Conservation (phyloP, 1,284 basidiomycete genomes). For the Marasmius oreades region DNA sequence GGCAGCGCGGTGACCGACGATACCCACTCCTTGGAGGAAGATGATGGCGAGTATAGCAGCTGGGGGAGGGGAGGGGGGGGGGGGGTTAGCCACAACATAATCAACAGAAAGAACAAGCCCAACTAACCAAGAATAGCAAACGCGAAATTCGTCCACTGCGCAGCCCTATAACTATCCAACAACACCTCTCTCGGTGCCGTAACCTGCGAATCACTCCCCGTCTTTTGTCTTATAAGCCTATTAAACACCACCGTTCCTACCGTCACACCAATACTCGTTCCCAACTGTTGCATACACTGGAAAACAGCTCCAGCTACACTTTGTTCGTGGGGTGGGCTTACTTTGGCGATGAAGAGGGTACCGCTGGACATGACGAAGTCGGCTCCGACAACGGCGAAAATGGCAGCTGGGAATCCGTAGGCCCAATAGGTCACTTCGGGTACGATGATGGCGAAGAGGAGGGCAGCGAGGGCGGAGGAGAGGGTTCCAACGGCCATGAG, state of each 20-base stretch:
- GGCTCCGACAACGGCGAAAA: slow-evolving; percentile 70
- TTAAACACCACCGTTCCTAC: slow-evolving; percentile 12
- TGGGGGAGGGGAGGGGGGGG: not conserved
- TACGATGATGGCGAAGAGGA: slow-evolving; percentile 73
- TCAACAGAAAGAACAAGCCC: not conserved
- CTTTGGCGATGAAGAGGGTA: slow-evolving; percentile 72
- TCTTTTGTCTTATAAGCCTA: slow-evolving; percentile 4
- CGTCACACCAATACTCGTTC: slow-evolving; percentile 14
- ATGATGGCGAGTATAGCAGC: slow-evolving; percentile 7
- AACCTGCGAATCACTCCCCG: not conserved
- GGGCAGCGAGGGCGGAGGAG: slow-evolving; percentile 36
- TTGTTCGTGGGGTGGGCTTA: slow-evolving; percentile 74
- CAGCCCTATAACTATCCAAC: slow-evolving; percentile 11
- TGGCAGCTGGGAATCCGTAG: slow-evolving; percentile 76
- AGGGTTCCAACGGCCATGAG: slow-evolving; percentile 46
- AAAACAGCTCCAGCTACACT: slow-evolving; percentile 75
- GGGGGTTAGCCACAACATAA: not conserved
- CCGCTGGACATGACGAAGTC: slow-evolving; percentile 79
- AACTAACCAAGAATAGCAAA: slow-evolving; percentile 11
- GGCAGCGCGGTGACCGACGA: slow-evolving; percentile 6
- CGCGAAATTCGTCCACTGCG: slow-evolving; percentile 12
- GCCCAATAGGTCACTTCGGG: slow-evolving; percentile 70
- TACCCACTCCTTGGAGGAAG: slow-evolving; percentile 10
- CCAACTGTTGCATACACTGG: slow-evolving; percentile 52
- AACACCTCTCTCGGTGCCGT: slow-evolving; percentile 2